These are phyloP conservation scores for Lindgomyces ingoldianus DNA, from an alignment of 495 filamentous ascomycete species.

Conservation along the genomic window DNA sequence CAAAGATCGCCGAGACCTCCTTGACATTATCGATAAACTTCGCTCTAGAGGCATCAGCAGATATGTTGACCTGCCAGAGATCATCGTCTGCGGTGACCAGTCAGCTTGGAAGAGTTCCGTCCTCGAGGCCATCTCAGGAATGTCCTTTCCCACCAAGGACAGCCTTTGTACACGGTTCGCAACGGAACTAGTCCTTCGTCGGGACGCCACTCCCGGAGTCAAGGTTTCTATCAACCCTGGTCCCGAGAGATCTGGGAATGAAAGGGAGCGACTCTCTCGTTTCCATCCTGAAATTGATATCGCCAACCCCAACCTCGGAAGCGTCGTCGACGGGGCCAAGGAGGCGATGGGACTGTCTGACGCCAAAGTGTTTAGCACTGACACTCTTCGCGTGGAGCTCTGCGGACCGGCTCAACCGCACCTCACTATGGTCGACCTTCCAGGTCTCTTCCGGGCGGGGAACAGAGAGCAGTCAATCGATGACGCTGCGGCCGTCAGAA, in stretches of 20 bases:
- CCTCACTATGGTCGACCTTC: conserved; percentile 26
- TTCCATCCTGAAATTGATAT: conserved; percentile 15
- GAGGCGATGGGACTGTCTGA: conserved; percentile 25
- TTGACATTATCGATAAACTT: background rate
- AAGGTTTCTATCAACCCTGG: conserved; percentile 19
- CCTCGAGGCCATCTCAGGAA: conserved; percentile 68
- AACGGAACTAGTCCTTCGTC: conserved; percentile 60
- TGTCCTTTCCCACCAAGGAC: conserved; percentile 64
- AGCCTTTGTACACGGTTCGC: conserved; percentile 68
- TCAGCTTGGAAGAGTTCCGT: conserved; percentile 74
- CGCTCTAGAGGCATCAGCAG: background rate
- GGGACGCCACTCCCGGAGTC: conserved; percentile 20
- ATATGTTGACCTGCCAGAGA: background rate
- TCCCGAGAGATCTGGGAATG: conserved; percentile 36
- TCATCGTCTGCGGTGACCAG: conserved; percentile 49
- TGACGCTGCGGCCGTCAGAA: conserved; percentile 35
- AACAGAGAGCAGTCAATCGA: conserved; percentile 34
- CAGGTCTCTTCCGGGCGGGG: conserved; percentile 12
- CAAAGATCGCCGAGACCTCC: too few species aligned
- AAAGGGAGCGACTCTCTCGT: conserved; percentile 18
- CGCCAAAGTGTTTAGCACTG: conserved; percentile 10
- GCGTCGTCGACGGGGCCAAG: conserved; percentile 38
- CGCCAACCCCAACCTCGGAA: conserved; percentile 2
- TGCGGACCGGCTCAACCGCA: conserved; percentile 28
- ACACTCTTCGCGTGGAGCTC: conserved; percentile 15